Base-by-base conservation (phyloP, 805 yeast species). In the Candida suzukii region DNA sequence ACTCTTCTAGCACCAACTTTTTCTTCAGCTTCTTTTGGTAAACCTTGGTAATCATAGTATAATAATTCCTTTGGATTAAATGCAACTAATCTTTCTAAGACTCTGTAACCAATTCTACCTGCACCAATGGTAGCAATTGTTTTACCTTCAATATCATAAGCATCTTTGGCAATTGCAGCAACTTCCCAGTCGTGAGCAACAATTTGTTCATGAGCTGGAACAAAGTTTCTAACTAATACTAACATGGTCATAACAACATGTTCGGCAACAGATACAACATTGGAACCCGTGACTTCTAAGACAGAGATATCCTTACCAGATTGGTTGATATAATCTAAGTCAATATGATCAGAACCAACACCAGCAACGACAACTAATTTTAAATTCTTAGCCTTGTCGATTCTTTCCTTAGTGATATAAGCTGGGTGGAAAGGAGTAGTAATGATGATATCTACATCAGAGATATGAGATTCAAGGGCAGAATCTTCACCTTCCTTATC, bases 391-490 rank as follows among this genome's bases (percentile, higher is more conserved):
- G 91, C 90, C 55, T 74, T 73, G 38, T 67, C 77, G 47, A 84
- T 71, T 53, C 91, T 72, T 51, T 78, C 82, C 44, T 70, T 68
- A 41, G 81, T 74, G 58, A 84, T 70, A 61, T 84, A 84, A 29
- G 80, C 91, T 4, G 95, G 93, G 63, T 74, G 86, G 73, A 85
- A 84, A 3, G 95, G 93, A 12, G 91, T 83, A 32, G 90, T 78
- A 61, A 85, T 83, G 54, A 84, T 74, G 39, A 84, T 70, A 51
- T 84, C 93, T 5, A 90, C 85, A 46, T 80, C 88, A 37, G 69
- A 74, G 56, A 84, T 72, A 48, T 82, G 70, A 54, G 72, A 67
- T 60, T 84, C 93, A 37, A 84, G 73, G 29, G 57, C 70, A 3
- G 83, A 72, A 50, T 61, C 50, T 32, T 68, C 70, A 37, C 82